These are phyloP conservation scores for Barnettozyma pratensis DNA, from an alignment of 805 yeast genomes.

Conservation along the genomic window DNA sequence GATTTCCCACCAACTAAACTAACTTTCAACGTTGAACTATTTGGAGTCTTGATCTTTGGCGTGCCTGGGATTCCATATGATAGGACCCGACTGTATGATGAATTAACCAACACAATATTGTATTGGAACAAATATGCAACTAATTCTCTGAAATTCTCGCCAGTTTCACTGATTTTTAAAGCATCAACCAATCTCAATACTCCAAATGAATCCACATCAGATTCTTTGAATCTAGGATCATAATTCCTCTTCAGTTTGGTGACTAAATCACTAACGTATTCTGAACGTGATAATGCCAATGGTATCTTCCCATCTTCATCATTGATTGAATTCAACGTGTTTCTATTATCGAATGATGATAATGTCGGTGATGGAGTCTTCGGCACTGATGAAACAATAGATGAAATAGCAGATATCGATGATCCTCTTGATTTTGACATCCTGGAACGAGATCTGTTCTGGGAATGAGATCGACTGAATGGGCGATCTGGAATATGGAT, in stretches of 20 bases:
- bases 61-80: slow-evolving; percentile 3
- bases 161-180: slow-evolving; percentile 27
- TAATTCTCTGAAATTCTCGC: slow-evolving; percentile 21
- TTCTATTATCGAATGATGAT: neutral
- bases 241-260: slow-evolving; percentile 12
- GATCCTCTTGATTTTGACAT: slow-evolving; percentile 24
- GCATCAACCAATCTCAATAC: slow-evolving; percentile 31
- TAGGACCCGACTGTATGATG: slow-evolving; percentile 7
- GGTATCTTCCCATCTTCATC: slow-evolving; percentile 6
- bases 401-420: slow-evolving; percentile 25
- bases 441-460: slow-evolving; percentile 1
- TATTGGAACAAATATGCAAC: slow-evolving; percentile 32
- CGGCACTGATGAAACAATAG: slow-evolving; percentile 25
- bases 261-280: slow-evolving; percentile 12
- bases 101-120: slow-evolving; percentile 13
- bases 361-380: slow-evolving; percentile 21
- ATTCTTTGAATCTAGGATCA: slow-evolving; percentile 16
- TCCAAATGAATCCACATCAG: slow-evolving; percentile 31
- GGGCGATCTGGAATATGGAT: slow-evolving; percentile 17
- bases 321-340: slow-evolving; percentile 2
- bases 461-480: slow-evolving; percentile 1
- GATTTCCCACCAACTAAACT: slow-evolving; percentile 13
- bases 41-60: slow-evolving; percentile 18
- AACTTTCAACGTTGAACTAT: slow-evolving; percentile 17
- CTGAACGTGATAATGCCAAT: slow-evolving; percentile 17